A percentile compares a stretch with the other conserved stretches of the same genome.
Evolutionary conservation across 2,329 filamentous ascomycete genomes (phyloP).

Genomic region (Fusarium sp.): DNA sequence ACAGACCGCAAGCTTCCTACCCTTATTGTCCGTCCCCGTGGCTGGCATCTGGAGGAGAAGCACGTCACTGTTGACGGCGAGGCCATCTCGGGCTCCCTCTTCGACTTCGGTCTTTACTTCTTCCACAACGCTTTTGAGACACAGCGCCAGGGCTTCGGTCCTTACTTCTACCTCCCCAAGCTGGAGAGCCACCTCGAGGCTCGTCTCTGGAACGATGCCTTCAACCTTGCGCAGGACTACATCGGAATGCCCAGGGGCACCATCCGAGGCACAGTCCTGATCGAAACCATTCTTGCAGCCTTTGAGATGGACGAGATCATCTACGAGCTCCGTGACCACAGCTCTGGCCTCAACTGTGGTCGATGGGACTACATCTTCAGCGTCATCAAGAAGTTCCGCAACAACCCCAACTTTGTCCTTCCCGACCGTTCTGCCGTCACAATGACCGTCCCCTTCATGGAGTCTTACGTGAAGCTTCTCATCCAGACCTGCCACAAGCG

Average conservation of each 20-base stretch:
- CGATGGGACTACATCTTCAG: conserved; percentile 99
- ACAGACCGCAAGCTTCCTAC: conserved; percentile 88
- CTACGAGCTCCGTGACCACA: conserved; percentile 97
- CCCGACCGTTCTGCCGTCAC: conserved; percentile 92
- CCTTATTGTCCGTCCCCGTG: conserved; percentile 92
- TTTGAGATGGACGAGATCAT: conserved; percentile 99
- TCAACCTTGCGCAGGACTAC: conserved; percentile 95
- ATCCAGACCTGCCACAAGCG: conserved; percentile 98
- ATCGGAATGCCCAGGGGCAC: conserved; percentile 90
- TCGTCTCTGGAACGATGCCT: conserved; percentile 96
- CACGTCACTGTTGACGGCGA: conserved; percentile 96
- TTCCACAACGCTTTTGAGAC: conserved; percentile 97
- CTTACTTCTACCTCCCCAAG: conserved; percentile 98
- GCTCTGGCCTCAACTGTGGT: conserved; percentile 95
- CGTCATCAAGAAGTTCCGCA: conserved; percentile 99
- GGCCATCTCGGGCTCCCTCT: conserved; percentile 90
- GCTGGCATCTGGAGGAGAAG: conserved; percentile 99
- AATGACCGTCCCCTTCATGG: conserved; percentile 99
- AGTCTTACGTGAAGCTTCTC: conserved; percentile 93
- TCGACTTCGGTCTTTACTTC: conserved; percentile 99
- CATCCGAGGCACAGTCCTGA: conserved; percentile 93
- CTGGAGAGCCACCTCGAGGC: conserved; percentile 99
- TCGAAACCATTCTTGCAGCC: conserved; percentile 96
- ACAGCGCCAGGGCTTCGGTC: conserved; percentile 84
- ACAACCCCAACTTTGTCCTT: conserved; percentile 92